These are phyloP conservation scores for Rhodomyrtus tomentosa DNA, from an alignment of 345 rosid species.

Conservation along the genomic window DNA sequence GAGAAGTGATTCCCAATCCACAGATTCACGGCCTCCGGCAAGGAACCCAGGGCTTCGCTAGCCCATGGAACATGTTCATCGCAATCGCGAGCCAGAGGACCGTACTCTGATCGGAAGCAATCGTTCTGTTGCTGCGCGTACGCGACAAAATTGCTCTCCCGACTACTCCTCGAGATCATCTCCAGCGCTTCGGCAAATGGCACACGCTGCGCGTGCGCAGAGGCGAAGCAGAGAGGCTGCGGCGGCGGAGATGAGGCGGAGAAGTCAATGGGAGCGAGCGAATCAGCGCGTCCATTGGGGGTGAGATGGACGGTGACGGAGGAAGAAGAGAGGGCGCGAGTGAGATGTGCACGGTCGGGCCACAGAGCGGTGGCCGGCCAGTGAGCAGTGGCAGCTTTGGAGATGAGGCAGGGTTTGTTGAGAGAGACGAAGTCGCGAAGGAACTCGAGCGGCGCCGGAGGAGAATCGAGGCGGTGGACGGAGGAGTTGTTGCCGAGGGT, in stretches of 20 bases:
- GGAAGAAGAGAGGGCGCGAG: constrained; percentile 36
- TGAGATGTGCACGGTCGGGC: constrained; percentile 42
- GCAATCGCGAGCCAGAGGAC: constrained; percentile 40
- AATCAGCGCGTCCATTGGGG: constrained; percentile 70
- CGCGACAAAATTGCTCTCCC: constrained; percentile 21
- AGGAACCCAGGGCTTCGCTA: constrained; percentile 59
- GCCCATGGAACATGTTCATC: constrained; percentile 66
- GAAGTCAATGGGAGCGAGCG: constrained; percentile 10
- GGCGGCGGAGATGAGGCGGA: constrained; percentile 1
- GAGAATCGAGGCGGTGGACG: constrained; percentile 30
- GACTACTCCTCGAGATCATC: constrained; percentile 9
- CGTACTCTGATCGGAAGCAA: constrained; percentile 64
- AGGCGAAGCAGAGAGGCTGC: constrained; percentile 46
- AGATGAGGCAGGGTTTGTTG: constrained; percentile 74
- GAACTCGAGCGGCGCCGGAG: constrained; percentile 60
- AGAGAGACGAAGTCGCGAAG: constrained; percentile 54
- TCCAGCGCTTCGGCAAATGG: constrained; percentile 49
- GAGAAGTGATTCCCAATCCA: constrained; percentile 79
- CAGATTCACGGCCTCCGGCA: constrained; percentile 87
- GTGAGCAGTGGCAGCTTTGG: constrained; percentile 41
- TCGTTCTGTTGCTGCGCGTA: constrained; percentile 86
- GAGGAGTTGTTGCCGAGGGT: constrained; percentile 23
- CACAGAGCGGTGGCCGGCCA: constrained; percentile 73
- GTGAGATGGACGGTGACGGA: constrained; percentile 76
- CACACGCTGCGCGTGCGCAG: constrained; percentile 50